Evolutionary conservation across 2,329 filamentous ascomycete genomes (phyloP), one percentile per base, ranked within the genome.

Genomic region (Fusarium sp.): DNA sequence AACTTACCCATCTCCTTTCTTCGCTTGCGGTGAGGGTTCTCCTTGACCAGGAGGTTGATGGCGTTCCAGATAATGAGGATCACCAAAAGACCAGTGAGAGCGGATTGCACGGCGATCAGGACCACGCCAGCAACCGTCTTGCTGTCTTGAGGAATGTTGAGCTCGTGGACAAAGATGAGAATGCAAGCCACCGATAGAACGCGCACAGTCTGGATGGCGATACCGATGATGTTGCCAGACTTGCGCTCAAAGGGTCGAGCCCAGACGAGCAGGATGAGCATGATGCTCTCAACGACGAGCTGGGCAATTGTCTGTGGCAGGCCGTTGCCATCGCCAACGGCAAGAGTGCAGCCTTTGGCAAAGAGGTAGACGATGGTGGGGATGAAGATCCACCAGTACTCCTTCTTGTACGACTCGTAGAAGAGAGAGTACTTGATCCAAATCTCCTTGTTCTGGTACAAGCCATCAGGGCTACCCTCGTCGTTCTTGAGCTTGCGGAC

Each of bases 371-470:
- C 71, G 79, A 98, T 98, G 71, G 90, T 87, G 0, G 97, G 97
- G 16, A 98, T 89, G 81, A 99, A 98, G 27, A 98, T 85, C 96
- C 96, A 98, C 97, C 97, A 99, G 86, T 96, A 98, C 77, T 92
- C 91, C 83, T 94, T 95, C 86, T 95, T 95, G 88, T 98, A 98
- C 77, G 92, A 93, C 80, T 98, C 97, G 86, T 99, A 99, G 85
- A 99, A 98, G 72, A 98, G 88, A 79, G 94, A 97, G 88, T 99
- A 99, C 86, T 97, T 97, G 82, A 94, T 89, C 95, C 97, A 98
- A 45, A 93, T 92, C 68, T 93, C 90, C 86, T 97, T 97, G 84
- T 98, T 89, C 69, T 98, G 94, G 83, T 95, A 98, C 10, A 99
- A 88, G 14, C 86, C 90, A 18, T 88, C 87, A 1, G 89, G 84